phyloP scores from a whole-genome alignment of 139 green algal species.

The Chlorella sp. region DNA sequence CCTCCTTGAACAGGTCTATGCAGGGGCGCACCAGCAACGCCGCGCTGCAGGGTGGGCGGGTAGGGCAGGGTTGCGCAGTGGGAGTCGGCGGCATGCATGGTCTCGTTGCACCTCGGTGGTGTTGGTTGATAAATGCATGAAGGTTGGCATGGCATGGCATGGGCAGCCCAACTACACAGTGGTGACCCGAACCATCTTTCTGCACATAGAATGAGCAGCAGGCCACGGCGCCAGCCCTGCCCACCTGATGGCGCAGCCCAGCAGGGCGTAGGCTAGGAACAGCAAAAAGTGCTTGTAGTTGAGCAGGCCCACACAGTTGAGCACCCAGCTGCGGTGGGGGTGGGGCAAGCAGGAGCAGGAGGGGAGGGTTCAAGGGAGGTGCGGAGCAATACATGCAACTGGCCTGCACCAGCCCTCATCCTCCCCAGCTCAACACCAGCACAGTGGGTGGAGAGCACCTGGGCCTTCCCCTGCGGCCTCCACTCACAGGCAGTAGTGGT shows the following conservation, averaged over 20 bases:
- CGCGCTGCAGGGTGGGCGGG: slow-evolving; percentile 16
- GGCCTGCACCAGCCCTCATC: no score
- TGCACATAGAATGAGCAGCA: no score
- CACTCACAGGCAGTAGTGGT: slow-evolving; percentile 80
- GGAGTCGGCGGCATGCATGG: neutral
- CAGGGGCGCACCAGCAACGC: slow-evolving; percentile 50
- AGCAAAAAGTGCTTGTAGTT: slow-evolving; percentile 98
- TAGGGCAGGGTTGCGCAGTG: neutral
- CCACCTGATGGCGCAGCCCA: slow-evolving; percentile 56
- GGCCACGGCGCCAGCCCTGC: neutral
- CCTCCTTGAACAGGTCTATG: slow-evolving; percentile 66
- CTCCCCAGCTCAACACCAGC: no score
- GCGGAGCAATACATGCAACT: no score
- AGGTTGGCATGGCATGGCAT: no score
- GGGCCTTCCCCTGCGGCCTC: no score
- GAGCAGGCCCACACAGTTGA: slow-evolving; percentile 92
- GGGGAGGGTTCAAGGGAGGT: no score
- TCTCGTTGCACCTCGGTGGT: no score
- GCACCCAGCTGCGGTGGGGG: slow-evolving; percentile 68
- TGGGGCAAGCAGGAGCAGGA: neutral
- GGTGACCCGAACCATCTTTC: no score
- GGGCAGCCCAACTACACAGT: no score
- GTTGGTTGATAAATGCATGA: no score
- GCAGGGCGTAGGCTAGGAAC: slow-evolving; percentile 85
- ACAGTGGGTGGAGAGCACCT: no score